Percentiles rank a stretch among this genome's conserved stretches.
Evolutionary conservation across 257 asterid genomes (phyloP).

Genomic region (Nicotiana knightiana): DNA sequence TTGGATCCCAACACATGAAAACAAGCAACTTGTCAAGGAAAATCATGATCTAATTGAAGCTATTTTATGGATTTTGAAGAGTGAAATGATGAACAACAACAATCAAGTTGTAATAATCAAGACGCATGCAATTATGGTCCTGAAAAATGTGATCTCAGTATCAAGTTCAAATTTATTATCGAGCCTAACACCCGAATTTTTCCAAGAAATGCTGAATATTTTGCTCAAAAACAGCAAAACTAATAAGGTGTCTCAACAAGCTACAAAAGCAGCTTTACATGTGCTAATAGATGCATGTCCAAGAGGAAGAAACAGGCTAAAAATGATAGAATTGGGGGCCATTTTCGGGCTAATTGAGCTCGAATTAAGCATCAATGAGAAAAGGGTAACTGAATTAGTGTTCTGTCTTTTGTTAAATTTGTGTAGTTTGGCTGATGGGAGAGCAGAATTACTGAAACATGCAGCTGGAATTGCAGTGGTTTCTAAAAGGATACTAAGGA

Average conservation of each 20-base stretch:
- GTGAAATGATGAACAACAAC: background rate
- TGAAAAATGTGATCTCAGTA: conserved; percentile 29
- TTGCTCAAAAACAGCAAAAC: conserved; percentile 16
- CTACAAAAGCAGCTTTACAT: conserved; percentile 34
- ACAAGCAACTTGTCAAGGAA: conserved; percentile 32
- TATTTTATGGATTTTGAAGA: conserved; percentile 38
- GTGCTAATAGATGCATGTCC: conserved; percentile 38
- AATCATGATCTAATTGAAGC: conserved; percentile 37
- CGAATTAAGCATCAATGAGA: conserved; percentile 33
- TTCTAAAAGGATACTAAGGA: conserved; percentile 58
- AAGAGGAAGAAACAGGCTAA: conserved; percentile 43
- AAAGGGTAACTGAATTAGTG: conserved; percentile 42
- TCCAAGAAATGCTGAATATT: conserved; percentile 19
- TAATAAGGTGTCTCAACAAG: conserved; percentile 14
- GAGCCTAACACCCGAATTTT: conserved; percentile 28
- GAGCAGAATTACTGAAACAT: conserved; percentile 63
- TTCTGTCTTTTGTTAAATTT: conserved; percentile 49
- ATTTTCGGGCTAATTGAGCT: conserved; percentile 50
- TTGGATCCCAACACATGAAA: conserved; percentile 45
- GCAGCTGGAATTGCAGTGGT: conserved; percentile 59
- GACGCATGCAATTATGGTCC: conserved; percentile 31
- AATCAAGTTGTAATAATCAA: conserved; percentile 13
- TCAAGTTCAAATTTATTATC: conserved; percentile 23
- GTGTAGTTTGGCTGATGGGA: conserved; percentile 76
- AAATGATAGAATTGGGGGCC: conserved; percentile 48